Evolutionary conservation across 805 yeast species (phyloP), one percentile per base, ranked within the genome.

Genomic region (Wickerhamomyces strasburgensis): DNA sequence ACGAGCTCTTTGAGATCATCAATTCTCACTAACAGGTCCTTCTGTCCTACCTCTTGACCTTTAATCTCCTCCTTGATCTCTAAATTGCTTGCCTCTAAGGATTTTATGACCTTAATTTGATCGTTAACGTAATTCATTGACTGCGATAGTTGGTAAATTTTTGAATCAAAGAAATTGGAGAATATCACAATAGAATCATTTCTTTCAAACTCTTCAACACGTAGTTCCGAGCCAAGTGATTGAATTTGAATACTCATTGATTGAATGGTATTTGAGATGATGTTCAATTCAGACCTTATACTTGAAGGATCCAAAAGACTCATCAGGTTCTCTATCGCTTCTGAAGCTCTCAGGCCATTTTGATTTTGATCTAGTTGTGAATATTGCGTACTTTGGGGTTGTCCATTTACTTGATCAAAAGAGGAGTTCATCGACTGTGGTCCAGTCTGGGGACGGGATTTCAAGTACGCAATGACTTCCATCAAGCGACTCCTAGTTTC

Each of bases 101-200:
- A 21, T 14, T 29, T 14, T 21, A 21, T 14, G 21, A 3, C 18
- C 24, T 3, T 27, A 15, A 14, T 25, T 11, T 3, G 23, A 8
- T n/a, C 25, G 7, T 35, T 23, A 19, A 35, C 23, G 5, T 19
- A 13, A 14, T 32, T 28, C 16, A 39, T 14, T 6, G 27, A 14
- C 11, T 19, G 16, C 19, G 32, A 15, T 14, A 39, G 28, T 15
- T 17, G 9, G 3, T 35, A 29, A 25, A 39, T 35, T 21, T 35
- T 39, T n/a, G 14, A 11, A 19, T 39, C 43, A 26, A 39, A 39
- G 16, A 27, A 39, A 10, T 29, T 19, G 5, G 43, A 32, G 29
- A 39, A 39, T 11, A 35, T 32, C 6, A 14, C 25, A 19, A 39
- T 28, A 4, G 43, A 35, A 14, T 39, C 43, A 23, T 39, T 31